Conservation (phyloP, 1,139 yeast genomes). For the Wickerhamomyces sp. region DNA sequence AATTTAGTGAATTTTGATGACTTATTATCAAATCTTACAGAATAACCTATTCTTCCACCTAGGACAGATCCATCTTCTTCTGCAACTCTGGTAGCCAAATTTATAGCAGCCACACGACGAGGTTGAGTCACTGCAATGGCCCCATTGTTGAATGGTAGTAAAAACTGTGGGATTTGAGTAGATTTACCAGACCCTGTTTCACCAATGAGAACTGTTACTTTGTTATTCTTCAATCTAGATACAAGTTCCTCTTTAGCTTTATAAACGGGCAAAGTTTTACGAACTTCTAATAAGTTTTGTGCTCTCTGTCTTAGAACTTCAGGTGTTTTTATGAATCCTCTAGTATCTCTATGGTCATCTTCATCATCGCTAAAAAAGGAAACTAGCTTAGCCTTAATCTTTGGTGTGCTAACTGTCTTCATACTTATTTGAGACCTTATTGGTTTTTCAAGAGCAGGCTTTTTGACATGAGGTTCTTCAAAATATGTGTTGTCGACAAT, state of each 20-base stretch:
- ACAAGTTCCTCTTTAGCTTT: slow-evolving; percentile 64
- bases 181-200: slow-evolving; percentile 99
- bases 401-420: slow-evolving; percentile 1
- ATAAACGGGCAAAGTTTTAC: slow-evolving; percentile 71
- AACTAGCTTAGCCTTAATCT: slow-evolving; percentile 14
- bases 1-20: slow-evolving; percentile 54
- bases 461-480: background rate
- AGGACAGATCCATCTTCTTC: slow-evolving; percentile 76
- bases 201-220: slow-evolving; percentile 81
- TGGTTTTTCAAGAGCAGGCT: background rate
- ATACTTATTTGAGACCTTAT: slow-evolving; percentile 4
- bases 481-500: background rate
- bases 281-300: slow-evolving; percentile 39
- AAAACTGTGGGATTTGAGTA: slow-evolving; percentile 92
- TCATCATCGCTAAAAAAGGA: slow-evolving; percentile 33
- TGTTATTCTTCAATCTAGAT: slow-evolving; percentile 48
- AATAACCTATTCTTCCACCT: slow-evolving; percentile 89
- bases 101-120: slow-evolving; percentile 95
- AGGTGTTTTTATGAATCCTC: slow-evolving; percentile 6
- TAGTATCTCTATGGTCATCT: slow-evolving; percentile 18
- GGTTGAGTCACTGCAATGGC: slow-evolving; percentile 93
- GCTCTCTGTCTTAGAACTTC: slow-evolving; percentile 39
- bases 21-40: slow-evolving; percentile 77
- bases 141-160: slow-evolving; percentile 48
- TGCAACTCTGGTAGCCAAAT: slow-evolving; percentile 87